Conservation (phyloP, 2,329 filamentous ascomycete genomes). For the Graphiopsis chlorocephala region DNA sequence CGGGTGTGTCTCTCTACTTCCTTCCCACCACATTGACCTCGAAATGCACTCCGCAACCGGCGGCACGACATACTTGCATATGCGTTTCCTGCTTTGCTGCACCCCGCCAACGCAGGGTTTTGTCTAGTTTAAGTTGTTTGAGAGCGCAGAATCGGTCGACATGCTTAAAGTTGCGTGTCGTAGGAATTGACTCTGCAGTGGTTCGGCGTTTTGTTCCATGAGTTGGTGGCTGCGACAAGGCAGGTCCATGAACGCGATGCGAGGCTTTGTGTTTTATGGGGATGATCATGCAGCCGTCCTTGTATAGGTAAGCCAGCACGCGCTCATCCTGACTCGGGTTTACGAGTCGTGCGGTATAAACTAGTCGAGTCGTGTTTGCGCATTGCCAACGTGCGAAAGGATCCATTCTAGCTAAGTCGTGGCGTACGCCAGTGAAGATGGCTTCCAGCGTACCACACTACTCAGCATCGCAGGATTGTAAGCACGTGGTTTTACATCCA, state of each 20-base stretch:
- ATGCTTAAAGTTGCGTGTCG: constrained; percentile 7
- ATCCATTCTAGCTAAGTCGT: not conserved
- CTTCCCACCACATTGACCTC: not conserved
- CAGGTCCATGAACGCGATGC: too few relatives aligned
- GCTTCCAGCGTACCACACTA: not conserved
- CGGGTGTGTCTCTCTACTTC: not conserved
- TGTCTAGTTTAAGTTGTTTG: not conserved
- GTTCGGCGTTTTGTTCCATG: constrained; percentile 1
- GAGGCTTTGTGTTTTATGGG: too few relatives aligned
- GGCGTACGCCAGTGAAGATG: not conserved
- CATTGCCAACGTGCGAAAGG: not conserved
- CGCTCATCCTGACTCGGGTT: not conserved
- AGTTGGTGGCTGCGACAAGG: not conserved
- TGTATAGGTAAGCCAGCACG: not conserved
- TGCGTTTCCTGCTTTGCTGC: not conserved
- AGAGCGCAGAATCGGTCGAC: constrained; percentile 9
- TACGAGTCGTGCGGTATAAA: not conserved
- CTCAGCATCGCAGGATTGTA: not conserved
- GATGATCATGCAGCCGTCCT: not conserved
- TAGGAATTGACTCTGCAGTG: constrained; percentile 2
- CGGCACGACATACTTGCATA: constrained; percentile 15
- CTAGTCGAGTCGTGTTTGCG: not conserved
- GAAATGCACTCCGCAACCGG: constrained; percentile 11
- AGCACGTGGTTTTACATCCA: not conserved
- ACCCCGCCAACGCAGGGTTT: constrained; percentile 13